Evolutionary conservation across 768 basidiomycete genomes (phyloP), one percentile per base, ranked within the genome.

Genomic region (Wakefieldia striispora): DNA sequence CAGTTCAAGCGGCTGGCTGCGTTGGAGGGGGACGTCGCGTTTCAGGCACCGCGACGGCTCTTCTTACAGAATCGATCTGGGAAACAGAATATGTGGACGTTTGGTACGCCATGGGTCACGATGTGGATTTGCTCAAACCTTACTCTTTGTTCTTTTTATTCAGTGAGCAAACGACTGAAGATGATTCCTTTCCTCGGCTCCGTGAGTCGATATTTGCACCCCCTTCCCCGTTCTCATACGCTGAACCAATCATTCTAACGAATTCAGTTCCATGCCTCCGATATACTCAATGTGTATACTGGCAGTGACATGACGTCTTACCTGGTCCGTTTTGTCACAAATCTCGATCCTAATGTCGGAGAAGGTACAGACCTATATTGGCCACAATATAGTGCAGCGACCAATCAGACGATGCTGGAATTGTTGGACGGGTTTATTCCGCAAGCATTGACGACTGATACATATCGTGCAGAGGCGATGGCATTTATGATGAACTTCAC

Each of bases 1-100:
- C 71, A 81, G 48, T 80, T 70, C 63, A 82, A 82, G 55, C 68
- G 79, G 2, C 51, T 80, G 9, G 72, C 81, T 6, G 72, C 80
- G 0, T 66, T 81, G 51, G 68, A 71, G 43, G 80, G 81, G 0
- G 81, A 83, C 52, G 62, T 65, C 29, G 67, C 75, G 3, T 79
- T 82, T 64, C 75, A 81, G 48, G 76, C 69, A 1, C 75, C 80
- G 38, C 62, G 79, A 13, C 58, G 79, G 5, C 75, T 75, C 61
- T 69, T 83, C 51, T 55, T 81, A 27, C 57, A 74, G 26, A 47
- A 66, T 20, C 58, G 59, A 6, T 66, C 75, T 0, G 67, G 62
- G 1, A 73, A 68, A 37, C 73, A 72, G 57, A 67, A 69, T 4
- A 69, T 68, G 2, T 81, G 77, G 76, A 58, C 51, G 1, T 60